Evolutionary conservation across 306 rosid genomes (phyloP).

Genomic region (Hippophae gyantsensis): DNA sequence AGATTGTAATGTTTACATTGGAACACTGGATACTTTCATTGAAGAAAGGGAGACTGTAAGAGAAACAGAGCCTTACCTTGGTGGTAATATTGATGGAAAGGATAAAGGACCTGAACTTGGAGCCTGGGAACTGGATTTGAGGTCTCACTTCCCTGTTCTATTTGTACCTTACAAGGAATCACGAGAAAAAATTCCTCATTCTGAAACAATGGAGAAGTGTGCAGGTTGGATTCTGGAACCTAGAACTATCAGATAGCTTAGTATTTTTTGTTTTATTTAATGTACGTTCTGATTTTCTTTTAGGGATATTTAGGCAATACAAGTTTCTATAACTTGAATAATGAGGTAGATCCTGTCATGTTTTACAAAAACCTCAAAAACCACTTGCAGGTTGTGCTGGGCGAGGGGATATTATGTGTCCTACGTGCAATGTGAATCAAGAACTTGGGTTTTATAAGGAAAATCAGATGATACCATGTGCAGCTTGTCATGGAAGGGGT

Average conservation of each 20-base stretch:
- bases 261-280: too few relatives aligned
- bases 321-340: background rate
- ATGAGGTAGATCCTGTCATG: background rate
- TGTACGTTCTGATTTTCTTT: too few relatives aligned
- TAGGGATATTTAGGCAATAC: too few relatives aligned
- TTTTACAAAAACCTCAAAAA: slow-evolving; percentile 14
- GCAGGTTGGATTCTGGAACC: slow-evolving; percentile 39
- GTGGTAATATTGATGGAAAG: slow-evolving; percentile 62
- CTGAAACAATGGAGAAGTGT: slow-evolving; percentile 72
- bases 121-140: slow-evolving; percentile 84
- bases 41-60: slow-evolving; percentile 76
- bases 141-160: slow-evolving; percentile 79
- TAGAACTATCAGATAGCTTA: background rate
- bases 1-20: slow-evolving; percentile 89
- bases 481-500: slow-evolving; percentile 85
- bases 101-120: slow-evolving; percentile 70
- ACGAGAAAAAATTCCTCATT: slow-evolving; percentile 63
- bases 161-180: slow-evolving; percentile 55
- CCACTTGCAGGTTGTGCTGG: slow-evolving; percentile 64
- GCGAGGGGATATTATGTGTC: slow-evolving; percentile 52
- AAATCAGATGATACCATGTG: slow-evolving; percentile 67
- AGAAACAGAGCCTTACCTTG: slow-evolving; percentile 54
- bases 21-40: slow-evolving; percentile 80
- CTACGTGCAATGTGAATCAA: slow-evolving; percentile 54
- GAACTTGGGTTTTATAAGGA: slow-evolving; percentile 76